These are phyloP conservation scores for Beauveria bassiana DNA, from an alignment of 2,329 filamentous ascomycete genomes.

Conservation along the genomic window DNA sequence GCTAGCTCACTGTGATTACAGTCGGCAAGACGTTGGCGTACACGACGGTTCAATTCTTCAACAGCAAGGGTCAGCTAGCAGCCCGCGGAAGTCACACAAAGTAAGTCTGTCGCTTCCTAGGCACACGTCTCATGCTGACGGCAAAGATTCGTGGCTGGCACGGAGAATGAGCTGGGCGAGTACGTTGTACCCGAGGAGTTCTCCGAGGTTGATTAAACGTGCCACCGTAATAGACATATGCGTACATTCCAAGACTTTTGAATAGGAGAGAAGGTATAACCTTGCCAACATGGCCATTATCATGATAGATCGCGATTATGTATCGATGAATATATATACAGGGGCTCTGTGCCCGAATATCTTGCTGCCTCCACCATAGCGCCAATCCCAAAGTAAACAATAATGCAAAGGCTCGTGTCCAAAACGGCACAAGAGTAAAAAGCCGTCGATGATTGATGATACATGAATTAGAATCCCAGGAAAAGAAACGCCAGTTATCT, in stretches of 20 bases:
- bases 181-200: conserved; percentile 30
- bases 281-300: neutral
- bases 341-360: too few relatives aligned
- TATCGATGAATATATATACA: neutral
- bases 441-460: neutral
- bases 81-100: conserved; percentile 60
- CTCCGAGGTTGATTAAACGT: conserved; percentile 24
- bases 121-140: conserved; percentile 7
- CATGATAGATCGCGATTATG: neutral
- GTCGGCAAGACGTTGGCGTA: conserved; percentile 58
- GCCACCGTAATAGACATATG: neutral
- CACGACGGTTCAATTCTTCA: conserved; percentile 52
- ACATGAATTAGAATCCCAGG: neutral
- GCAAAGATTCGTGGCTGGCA: conserved; percentile 35
- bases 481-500: neutral
- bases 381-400: neutral
- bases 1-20: conserved; percentile 19
- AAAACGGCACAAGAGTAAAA: neutral
- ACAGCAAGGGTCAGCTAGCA: conserved; percentile 50
- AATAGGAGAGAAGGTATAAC: neutral
- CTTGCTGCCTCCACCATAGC: neutral
- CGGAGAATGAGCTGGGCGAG: conserved; percentile 27
- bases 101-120: conserved; percentile 28
- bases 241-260: neutral
- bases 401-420: neutral